phyloP scores from a whole-genome alignment of 352 stramenopile genomes.

The Bremia lactucae region DNA sequence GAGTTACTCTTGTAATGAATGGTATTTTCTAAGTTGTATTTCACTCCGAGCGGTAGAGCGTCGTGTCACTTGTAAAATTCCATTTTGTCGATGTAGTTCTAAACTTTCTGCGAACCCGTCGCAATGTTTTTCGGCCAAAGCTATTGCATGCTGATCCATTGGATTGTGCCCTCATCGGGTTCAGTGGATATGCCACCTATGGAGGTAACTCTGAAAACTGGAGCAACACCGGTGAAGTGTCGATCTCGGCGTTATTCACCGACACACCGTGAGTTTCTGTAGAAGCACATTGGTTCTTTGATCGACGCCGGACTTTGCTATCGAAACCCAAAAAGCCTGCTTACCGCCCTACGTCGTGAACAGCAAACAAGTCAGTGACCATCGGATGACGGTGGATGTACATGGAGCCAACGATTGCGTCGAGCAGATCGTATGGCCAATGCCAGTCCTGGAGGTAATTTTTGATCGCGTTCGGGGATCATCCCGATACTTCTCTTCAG shows the following conservation, averaged over 20 bases:
- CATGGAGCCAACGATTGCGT: conserved; percentile 1
- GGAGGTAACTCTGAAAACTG: conserved; percentile 2
- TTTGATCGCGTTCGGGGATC: conserved; percentile 5
- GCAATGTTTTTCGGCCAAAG: too few species aligned
- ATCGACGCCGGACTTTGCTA: conserved; percentile 4
- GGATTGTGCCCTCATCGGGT: too few species aligned
- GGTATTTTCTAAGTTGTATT: too few species aligned
- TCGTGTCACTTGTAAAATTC: too few species aligned
- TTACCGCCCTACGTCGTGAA: conserved; percentile 2
- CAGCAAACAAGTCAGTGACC: neutral
- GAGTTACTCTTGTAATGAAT: too few species aligned
- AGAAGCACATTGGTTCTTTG: conserved; percentile 2
- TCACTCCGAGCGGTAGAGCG: too few species aligned
- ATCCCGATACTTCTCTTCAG: conserved; percentile 5
- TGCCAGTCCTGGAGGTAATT: conserved; percentile 3
- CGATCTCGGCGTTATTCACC: conserved; percentile 1
- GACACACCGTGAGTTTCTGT: conserved; percentile 4
- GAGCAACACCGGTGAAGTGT: conserved; percentile 1
- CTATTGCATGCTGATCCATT: too few species aligned
- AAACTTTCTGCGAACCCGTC: too few species aligned
- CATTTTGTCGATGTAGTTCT: too few species aligned
- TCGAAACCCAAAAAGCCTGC: conserved; percentile 2
- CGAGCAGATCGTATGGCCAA: conserved; percentile 5
- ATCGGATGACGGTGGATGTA: conserved; percentile 8
- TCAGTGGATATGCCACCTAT: conserved; percentile 11